Base-by-base conservation (phyloP, 768 basidiomycete species). In the Dictyophora rubrovolvata region DNA sequence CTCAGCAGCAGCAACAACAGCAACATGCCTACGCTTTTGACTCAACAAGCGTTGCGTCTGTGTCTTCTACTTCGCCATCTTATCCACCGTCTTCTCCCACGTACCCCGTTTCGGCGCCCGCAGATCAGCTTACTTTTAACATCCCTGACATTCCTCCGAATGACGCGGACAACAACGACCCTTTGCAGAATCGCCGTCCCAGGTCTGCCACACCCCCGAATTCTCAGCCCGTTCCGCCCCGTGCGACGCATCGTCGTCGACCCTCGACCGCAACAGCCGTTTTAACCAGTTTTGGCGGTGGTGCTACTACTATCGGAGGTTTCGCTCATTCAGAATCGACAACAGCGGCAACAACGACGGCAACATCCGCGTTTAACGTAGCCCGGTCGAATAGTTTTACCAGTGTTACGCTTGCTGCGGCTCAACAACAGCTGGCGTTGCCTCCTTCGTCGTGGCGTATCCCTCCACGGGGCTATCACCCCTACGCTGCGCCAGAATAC, bases 381-480 rank as follows among this genome's bases (percentile, higher is more conserved):
- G 28, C 12, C 4, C 50, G 50, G 4, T 22, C 50, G 20, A 33
- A 18, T 16, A 46, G 20, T 28, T 23, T 28, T 16, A 55, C 20
- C 48, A 21, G 17, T 7, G 14, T 37, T 36, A 28, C 54, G 54
- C 5, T 37, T 55, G 17, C 33, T 8, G 21, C 47, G 47, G 21
- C 47, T n/a, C 47, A 48, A n/a, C n/a, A n/a, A 51, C 20, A 16
- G 54, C 47, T 2, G 14, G 1, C 35, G 23, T 12, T n/a, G 16
- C 37, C 8, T 33, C 16, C 53, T 53, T 33, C 53, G 6, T 53
- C 53, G 23, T 53, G 53, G 53, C 53, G 53, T n/a, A 33, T n/a
- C 28, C 22, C 53, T 11, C 23, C 53, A 33, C 70, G 60, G 59
- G 66, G 55, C 16, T 73, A 71, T 56, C 74, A 67, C 66, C 71